phyloP scores from a whole-genome alignment of 768 basidiomycete genomes.

The Collybia mongolica region DNA sequence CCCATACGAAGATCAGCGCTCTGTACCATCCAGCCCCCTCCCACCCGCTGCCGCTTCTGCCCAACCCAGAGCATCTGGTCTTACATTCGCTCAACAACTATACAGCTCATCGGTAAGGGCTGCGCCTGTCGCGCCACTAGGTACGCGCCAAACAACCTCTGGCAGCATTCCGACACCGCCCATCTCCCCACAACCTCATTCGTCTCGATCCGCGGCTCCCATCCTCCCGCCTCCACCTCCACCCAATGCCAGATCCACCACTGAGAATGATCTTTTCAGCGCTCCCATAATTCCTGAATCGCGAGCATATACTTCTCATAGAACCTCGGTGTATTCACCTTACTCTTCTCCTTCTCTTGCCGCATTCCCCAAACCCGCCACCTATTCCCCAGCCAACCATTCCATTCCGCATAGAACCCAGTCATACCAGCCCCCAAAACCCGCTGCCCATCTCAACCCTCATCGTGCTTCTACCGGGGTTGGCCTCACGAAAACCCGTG shows the following conservation, averaged over 20 bases:
- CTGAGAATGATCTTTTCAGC: neutral
- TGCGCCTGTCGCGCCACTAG: neutral
- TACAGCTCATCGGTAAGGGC: conserved; percentile 13
- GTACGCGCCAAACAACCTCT: no score
- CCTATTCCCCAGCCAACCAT: neutral
- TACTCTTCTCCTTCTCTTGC: neutral
- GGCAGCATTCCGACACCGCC: conserved; percentile 5
- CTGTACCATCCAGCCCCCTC: neutral
- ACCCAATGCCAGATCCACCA: neutral
- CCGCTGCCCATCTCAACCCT: neutral
- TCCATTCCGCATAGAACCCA: conserved; percentile 6
- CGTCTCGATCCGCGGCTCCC: neutral
- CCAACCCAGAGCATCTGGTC: conserved; percentile 5
- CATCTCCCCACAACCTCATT: neutral
- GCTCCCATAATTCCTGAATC: neutral
- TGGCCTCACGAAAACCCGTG: conserved; percentile 1
- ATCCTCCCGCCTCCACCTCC: conserved; percentile 1
- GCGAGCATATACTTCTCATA: no score
- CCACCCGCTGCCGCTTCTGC: neutral
- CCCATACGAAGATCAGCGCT: no score
- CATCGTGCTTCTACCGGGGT: conserved; percentile 8
- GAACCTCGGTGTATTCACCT: neutral
- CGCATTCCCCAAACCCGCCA: neutral
- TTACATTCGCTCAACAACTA: conserved; percentile 14
- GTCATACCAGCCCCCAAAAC: conserved; percentile 5